Base-by-base conservation (phyloP, 2,329 filamentous ascomycete species). In the Eutypa lata region DNA sequence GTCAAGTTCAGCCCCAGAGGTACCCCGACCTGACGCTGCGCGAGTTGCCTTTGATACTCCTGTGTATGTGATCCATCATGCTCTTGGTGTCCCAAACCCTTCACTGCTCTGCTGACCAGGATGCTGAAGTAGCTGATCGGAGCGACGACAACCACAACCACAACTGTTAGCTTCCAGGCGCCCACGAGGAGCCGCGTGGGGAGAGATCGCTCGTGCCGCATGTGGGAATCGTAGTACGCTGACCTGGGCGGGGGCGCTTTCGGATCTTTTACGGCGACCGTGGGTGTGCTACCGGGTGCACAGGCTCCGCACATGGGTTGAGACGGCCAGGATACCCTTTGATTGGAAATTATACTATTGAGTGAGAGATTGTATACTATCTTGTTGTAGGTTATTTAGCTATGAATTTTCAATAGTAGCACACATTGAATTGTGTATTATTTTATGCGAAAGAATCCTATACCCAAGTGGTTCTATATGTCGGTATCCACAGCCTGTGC, bases 1-100 rank as follows among this genome's bases (percentile, higher is more conserved):
- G 47, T 52, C 7, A 48, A 26, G 46, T 43, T 49, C n/a, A 19
- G 24, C 24, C 21, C 35, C 28, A 26, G 48, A 13, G 47, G 42
- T 31, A 16, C 16, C 33, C 18, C 21, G 38, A 45, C 11, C 42
- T 45, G 42, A 10, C 42, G 19, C 40, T 22, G 40, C 10, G n/a
- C 14, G n/a, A 13, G 40, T 19, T 43, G 13, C 14, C 7, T 24
- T 14, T 7, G 21, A 4, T 7, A 11, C 42, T 22, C n/a, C 38
- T 42, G 18, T n/a, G n/a, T n/a, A n/a, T n/a, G n/a, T n/a, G n/a
- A n/a, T n/a, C n/a, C n/a, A n/a, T n/a, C n/a, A n/a, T n/a, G n/a
- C n/a, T n/a, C n/a, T n/a, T n/a, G n/a, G n/a, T n/a, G n/a, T n/a
- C n/a, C n/a, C n/a, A n/a, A n/a, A n/a, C n/a, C n/a, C n/a, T n/a